A percentile compares a stretch with the other conserved stretches of the same genome.
Conservation (phyloP, 352 stramenopile species). For the Globisporangium orthogonon region DNA sequence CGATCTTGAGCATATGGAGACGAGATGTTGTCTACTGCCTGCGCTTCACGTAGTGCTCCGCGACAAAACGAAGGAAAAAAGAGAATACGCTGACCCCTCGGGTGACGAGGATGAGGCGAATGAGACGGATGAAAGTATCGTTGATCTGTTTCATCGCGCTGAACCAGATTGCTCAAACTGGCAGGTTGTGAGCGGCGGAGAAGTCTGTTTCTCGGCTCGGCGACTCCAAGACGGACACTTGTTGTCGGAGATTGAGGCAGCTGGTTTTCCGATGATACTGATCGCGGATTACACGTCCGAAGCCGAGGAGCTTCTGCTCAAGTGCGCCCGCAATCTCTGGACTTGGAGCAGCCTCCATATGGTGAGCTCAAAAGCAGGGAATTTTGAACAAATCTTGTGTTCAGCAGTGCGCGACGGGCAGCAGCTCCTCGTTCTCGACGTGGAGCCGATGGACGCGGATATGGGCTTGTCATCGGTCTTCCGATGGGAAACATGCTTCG, state of each 20-base stretch:
- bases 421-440: slow-evolving; percentile 53
- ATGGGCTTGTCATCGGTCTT: slow-evolving; percentile 20
- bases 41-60: slow-evolving; percentile 17
- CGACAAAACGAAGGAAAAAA: slow-evolving; percentile 1
- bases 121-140: slow-evolving; percentile 2
- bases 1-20: not conserved
- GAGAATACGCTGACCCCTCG: not conserved
- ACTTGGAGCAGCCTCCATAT: slow-evolving; percentile 38
- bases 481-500: slow-evolving; percentile 19
- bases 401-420: slow-evolving; percentile 36
- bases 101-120: not conserved
- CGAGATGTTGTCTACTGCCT: slow-evolving; percentile 15
- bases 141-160: slow-evolving; percentile 1
- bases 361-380: slow-evolving; percentile 23
- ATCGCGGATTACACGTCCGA: slow-evolving; percentile 33
- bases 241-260: slow-evolving; percentile 21
- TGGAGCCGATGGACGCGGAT: slow-evolving; percentile 34
- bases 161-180: slow-evolving; percentile 1
- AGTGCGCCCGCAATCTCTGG: slow-evolving; percentile 31
- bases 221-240: slow-evolving; percentile 37
- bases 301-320: slow-evolving; percentile 37
- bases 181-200: slow-evolving; percentile 22
- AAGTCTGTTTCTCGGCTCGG: slow-evolving; percentile 32
- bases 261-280: slow-evolving; percentile 27
- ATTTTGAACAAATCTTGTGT: slow-evolving; percentile 27